Base-by-base conservation (phyloP, 1,284 basidiomycete genomes). In the Coniophora puteana region DNA sequence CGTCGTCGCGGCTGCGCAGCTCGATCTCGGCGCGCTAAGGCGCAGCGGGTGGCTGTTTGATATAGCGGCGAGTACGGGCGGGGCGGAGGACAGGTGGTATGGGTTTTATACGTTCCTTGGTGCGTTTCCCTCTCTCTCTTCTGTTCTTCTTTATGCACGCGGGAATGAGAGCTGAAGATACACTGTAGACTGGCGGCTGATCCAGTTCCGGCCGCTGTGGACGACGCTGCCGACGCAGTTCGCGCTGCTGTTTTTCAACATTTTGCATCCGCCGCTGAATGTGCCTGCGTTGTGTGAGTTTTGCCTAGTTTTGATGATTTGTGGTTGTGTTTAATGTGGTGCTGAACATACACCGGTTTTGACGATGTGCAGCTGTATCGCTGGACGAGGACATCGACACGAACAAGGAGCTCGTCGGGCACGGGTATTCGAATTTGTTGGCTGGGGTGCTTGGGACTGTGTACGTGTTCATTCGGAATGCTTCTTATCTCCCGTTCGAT, bases 211-310 rank as follows among this genome's bases (percentile, higher is more conserved):
- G 2, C 77, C 80, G 0, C 69, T 93, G 31, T 88, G 83, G 83
- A 62, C 72, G 1, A 88, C 86, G 0, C 63, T 94, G 56, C 91
- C 91, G 1, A 90, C 88, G 1, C 87, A 90, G 52, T 76, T 90
- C 41, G 87, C 86, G 12, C 52, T 89, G 80, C 47, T 93, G 28
- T 93, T 94, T 61, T 94, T 95, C 64, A 93, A 96, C 48, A 83
- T 98, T 39, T 66, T 99, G 10, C 95, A 98, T 58, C 94, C 96
- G 8, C 93, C 92, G 27, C 68, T 95, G 40, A 95, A 95, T 51
- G 89, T 97, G 3, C 95, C 95, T 3, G 93, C 94, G 5, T 71
- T 99, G 8, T 86, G 93, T 76, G 51, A 39, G 71, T 50, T 34
- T 8, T 17, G 23, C 24, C 34, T 38, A 13, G 8, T 16, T 16